These are phyloP conservation scores for Sisymbrium irio DNA, from an alignment of 345 rosid species.

Conservation along the genomic window DNA sequence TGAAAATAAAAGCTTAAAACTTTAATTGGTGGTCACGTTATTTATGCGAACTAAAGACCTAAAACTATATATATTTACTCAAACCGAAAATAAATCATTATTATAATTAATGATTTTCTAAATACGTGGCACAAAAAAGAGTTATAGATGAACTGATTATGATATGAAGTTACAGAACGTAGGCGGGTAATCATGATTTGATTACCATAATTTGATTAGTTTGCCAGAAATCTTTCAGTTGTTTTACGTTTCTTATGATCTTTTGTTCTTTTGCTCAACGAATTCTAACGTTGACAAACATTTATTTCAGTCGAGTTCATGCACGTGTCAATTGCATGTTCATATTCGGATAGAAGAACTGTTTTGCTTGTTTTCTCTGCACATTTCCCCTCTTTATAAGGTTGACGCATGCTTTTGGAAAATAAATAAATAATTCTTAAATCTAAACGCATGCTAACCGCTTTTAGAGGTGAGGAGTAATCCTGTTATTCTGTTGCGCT, in stretches of 20 bases:
- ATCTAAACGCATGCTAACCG: conserved; percentile 26
- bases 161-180: conserved; percentile 16
- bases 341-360: neutral
- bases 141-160: conserved; percentile 9
- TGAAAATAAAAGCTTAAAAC: too few relatives aligned
- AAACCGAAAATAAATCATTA: neutral
- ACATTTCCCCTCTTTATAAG: neutral
- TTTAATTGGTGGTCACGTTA: too few relatives aligned
- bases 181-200: conserved; percentile 1
- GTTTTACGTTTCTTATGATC: conserved; percentile 1
- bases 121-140: conserved; percentile 17
- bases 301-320: neutral
- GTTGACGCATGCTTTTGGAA: conserved; percentile 31
- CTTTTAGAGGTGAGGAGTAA: conserved; percentile 11
- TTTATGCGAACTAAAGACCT: neutral
- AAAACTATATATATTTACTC: neutral
- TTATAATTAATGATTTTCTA: neutral
- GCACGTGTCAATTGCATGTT: conserved; percentile 34
- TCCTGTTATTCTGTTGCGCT: conserved; percentile 14
- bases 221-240: conserved; percentile 2
- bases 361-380: conserved; percentile 8
- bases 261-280: conserved; percentile 1
- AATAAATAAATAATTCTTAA: neutral
- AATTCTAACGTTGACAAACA: conserved; percentile 22
- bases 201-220: conserved; percentile 21